A percentile compares a stretch with the other conserved stretches of the same genome.
These are phyloP conservation scores for Schoenoplectus tabernaemontani DNA, from an alignment of 202 grass and related monocot species.

Conservation along the genomic window DNA sequence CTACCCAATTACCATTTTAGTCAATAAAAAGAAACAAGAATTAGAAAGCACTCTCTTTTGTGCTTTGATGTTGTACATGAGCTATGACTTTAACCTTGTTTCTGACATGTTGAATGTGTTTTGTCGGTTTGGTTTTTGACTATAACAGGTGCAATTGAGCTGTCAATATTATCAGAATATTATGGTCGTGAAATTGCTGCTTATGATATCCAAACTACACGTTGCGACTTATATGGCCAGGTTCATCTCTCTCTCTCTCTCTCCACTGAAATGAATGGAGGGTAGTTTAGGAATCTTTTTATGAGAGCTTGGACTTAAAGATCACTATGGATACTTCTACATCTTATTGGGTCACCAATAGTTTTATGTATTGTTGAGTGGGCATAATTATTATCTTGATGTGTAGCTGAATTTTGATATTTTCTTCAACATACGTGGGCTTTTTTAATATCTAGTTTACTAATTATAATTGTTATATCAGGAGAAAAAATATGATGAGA, in stretches of 20 bases:
- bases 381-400: background rate
- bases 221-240: constrained; percentile 96
- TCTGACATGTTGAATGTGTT: background rate
- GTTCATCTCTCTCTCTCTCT: constrained; percentile 15
- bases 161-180: constrained; percentile 77
- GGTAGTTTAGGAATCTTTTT: background rate
- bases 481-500: constrained; percentile 70
- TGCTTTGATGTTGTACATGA: background rate
- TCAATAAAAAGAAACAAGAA: background rate
- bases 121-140: constrained; percentile 14
- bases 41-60: background rate
- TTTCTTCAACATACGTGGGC: background rate
- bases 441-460: background rate
- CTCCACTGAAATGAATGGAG: background rate
- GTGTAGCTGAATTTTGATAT: background rate
- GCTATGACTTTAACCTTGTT: constrained; percentile 3
- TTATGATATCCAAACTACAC: constrained; percentile 82
- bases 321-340: background rate
- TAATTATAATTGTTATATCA: constrained; percentile 26
- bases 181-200: constrained; percentile 87
- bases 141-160: constrained; percentile 70
- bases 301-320: background rate
- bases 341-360: background rate
- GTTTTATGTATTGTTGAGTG: background rate
- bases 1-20: background rate